Base-by-base conservation (phyloP, 2,329 filamentous ascomycete genomes). In the Aspergillus sp. region DNA sequence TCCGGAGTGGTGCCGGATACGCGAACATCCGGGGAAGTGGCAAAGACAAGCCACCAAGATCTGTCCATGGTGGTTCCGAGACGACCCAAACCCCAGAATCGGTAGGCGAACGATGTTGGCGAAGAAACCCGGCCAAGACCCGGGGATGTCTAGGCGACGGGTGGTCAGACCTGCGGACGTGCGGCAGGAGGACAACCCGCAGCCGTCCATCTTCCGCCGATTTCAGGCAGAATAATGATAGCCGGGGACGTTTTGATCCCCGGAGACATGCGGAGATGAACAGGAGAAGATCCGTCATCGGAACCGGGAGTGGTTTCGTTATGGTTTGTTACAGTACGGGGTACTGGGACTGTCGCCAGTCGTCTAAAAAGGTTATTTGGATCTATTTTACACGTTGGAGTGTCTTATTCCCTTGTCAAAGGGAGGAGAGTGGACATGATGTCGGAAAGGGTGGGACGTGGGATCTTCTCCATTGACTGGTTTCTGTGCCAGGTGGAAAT, bases 21-120 rank as follows among this genome's bases (percentile, higher is more conserved):
- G 32, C 25, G 47, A 53, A 50, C 54, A 31, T 38, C 47, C 31
- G 54, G 54, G 50, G 47, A 50, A n/a, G n/a, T 41, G 34, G 46
- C 46, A 41, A 20, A 21, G 17, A 40, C 21, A 38, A 25, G 31
- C 4, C 46, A 16, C 20, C 16, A n/a, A 14, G 32, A 16, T 16
- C 10, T 20, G 14, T 47, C 5, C 11, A 42, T 42, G 40, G 11
- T 38, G 40, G 4, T 42, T 19, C 40, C 40, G 40, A 42, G 11
- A 10, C 40, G 11, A 13, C 19, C 5, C 14, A 29, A 29, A 7
- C 7, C 25, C 25, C 25, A 29, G 25, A 29, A 29, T 29, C 5
- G 25, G 9, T 29, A 29, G 25, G 25, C 25, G 25, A 29, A 29
- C 25, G 25, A 29, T 29, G 40, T 42, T 19, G 40, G 16, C 40